Percentiles rank a stretch among this genome's conserved stretches.
These are phyloP conservation scores for Parmelia sp. DNA, from an alignment of 495 filamentous ascomycete genomes.

Conservation along the genomic window DNA sequence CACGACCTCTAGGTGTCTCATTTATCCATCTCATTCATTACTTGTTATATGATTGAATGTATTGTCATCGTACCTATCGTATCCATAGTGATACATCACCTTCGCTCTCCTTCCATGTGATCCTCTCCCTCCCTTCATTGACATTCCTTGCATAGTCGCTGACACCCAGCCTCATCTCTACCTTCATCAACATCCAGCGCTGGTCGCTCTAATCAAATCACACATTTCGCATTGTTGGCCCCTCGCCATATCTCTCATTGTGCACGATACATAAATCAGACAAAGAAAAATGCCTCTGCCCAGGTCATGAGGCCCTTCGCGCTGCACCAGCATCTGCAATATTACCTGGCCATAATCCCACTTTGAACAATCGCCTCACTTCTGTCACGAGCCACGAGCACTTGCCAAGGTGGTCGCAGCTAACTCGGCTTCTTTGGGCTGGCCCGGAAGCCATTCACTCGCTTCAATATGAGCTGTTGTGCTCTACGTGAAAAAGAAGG, in stretches of 20 bases:
- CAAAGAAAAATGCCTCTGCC: conserved; percentile 10
- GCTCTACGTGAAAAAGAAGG: conserved; percentile 62
- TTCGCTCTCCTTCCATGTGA: background rate
- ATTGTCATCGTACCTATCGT: too few relatives aligned
- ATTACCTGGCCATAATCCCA: background rate
- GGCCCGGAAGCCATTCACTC: conserved; percentile 12
- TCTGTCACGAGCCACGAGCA: background rate
- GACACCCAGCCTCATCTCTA: conserved; percentile 9
- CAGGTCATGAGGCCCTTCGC: background rate
- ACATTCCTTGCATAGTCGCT: conserved; percentile 8
- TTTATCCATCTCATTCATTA: background rate
- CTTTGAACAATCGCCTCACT: background rate
- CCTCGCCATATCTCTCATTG: conserved; percentile 6
- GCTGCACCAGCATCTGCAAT: background rate
- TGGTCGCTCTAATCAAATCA: background rate
- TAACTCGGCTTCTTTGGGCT: conserved; percentile 13
- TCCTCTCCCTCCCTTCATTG: background rate
- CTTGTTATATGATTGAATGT: background rate
- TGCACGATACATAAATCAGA: background rate
- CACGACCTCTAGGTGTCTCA: background rate
- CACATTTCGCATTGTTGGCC: background rate
- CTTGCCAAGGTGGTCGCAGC: background rate
- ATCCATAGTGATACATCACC: conserved; percentile 3
- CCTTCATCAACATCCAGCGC: conserved; percentile 4
- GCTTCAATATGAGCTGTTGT: conserved; percentile 61